phyloP scores from a whole-genome alignment of 306 rosid genomes.

The Dryas drummondii region DNA sequence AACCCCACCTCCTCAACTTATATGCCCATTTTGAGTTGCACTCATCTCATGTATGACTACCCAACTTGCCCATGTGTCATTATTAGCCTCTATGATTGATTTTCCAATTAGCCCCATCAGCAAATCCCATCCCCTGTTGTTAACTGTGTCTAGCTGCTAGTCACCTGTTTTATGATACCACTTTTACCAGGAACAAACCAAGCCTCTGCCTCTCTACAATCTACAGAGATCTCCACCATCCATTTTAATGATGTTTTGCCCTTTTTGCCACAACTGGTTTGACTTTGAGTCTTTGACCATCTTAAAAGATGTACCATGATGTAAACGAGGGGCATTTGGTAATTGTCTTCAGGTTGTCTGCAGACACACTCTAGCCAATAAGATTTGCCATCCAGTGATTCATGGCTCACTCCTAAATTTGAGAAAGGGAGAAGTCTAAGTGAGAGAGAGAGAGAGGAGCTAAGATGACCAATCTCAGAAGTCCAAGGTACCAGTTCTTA shows the following conservation, averaged over 20 bases:
- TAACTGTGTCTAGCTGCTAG: not conserved
- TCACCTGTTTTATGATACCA: not conserved
- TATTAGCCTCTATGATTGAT: slow-evolving; percentile 19
- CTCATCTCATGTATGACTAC: not conserved
- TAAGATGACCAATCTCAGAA: slow-evolving; percentile 40
- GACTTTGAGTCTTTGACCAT: not conserved
- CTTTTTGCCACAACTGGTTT: not conserved
- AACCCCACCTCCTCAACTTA: not conserved
- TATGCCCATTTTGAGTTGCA: not conserved
- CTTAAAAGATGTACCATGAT: not conserved
- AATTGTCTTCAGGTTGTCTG: slow-evolving; percentile 15
- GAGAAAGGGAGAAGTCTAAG: slow-evolving; percentile 1
- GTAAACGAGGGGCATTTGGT: slow-evolving; percentile 28
- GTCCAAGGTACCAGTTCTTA: slow-evolving; percentile 6
- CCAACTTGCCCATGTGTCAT: slow-evolving; percentile 54
- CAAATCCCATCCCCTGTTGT: not conserved
- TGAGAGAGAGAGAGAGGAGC: not conserved
- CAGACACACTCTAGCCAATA: slow-evolving; percentile 17
- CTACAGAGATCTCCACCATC: not conserved
- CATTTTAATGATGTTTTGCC: not conserved
- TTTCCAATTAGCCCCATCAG: slow-evolving; percentile 22
- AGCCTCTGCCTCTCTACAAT: not conserved
- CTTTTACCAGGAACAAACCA: not conserved
- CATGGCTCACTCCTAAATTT: slow-evolving; percentile 17
- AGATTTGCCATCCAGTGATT: not conserved